Base-by-base conservation (phyloP, 148 eudicot species). In the Fagopyrum tataricum region DNA sequence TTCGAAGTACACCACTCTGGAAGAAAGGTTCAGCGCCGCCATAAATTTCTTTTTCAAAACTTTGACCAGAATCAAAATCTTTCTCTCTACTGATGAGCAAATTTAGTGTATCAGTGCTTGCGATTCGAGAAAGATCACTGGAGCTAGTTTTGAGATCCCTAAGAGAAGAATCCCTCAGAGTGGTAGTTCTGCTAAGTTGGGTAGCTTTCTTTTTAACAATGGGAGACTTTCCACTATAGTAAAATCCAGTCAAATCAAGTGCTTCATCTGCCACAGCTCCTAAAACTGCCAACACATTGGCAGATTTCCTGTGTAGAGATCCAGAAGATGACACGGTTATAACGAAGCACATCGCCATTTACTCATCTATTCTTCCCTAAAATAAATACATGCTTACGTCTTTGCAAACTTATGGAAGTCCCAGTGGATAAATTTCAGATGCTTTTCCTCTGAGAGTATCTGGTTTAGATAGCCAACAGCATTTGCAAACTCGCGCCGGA, bases 391-490 rank as follows among this genome's bases (percentile, higher is more conserved):
- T 52, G 39, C 80, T 80, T 85, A 96, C 99, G 94, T 92, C 87
- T 96, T 96, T 5, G 97, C 96, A 83, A 92, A 92, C 79, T 92
- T 92, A 79, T 96, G 94, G 79, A 96, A 92, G 82, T 96, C 99
- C 97, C 97, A 92, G 77, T 92, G 97, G 58, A 96, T 87, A 82
- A 92, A 96, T 51, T 82, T 85, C 31, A 96, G 85, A 61, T 90
- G 93, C 76, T 82, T 84, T 76, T 92, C 94, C 78, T 90, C 92
- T 44, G 86, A 70, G 62, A 96, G 80, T 64, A 90, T 90, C 79
- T 92, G 96, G 79, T 96, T 96, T 41, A 96, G 86, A 80, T 96
- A 96, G 72, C 92, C 96, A 69, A 96, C 99, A 20, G 99, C 99
- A 86, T 78, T 86, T 11, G 97, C 84, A 79, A 96, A 96, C 80